Percentiles rank a stretch among this genome's conserved stretches.
phyloP scores from a whole-genome alignment of 345 rosid genomes.

The Draba incana region DNA sequence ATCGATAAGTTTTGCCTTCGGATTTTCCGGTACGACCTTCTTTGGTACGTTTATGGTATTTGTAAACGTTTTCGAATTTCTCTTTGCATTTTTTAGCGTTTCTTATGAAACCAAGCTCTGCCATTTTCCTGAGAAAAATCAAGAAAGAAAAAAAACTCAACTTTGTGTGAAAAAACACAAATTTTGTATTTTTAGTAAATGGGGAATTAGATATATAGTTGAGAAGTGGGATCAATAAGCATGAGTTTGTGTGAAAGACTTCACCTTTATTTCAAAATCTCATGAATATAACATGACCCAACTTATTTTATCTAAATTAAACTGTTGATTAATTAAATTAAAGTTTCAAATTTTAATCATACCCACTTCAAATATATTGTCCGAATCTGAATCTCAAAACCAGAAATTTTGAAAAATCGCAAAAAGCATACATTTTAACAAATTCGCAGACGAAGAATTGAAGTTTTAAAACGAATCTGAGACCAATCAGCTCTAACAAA shows the following conservation, averaged over 20 bases:
- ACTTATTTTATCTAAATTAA: slow-evolving; percentile 34
- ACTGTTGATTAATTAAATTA: slow-evolving; percentile 16
- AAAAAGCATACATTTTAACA: slow-evolving; percentile 1
- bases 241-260: slow-evolving; percentile 36
- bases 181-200: not conserved
- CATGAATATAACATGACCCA: slow-evolving; percentile 44
- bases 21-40: slow-evolving; percentile 73
- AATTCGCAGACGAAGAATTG: not conserved
- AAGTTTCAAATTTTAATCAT: slow-evolving; percentile 2
- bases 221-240: slow-evolving; percentile 32
- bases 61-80: slow-evolving; percentile 91
- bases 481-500: not conserved
- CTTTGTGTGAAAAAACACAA: not conserved
- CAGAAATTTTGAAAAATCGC: not conserved
- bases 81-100: slow-evolving; percentile 90
- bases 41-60: slow-evolving; percentile 91
- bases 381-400: slow-evolving; percentile 40
- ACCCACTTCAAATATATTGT: slow-evolving; percentile 26
- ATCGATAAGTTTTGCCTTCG: slow-evolving; percentile 72
- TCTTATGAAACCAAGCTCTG: slow-evolving; percentile 73
- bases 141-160: not conserved
- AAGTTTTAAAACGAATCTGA: slow-evolving; percentile 7
- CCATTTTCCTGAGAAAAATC: slow-evolving; percentile 59
- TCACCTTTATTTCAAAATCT: slow-evolving; percentile 5
- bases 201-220: slow-evolving; percentile 11